phyloP scores from a whole-genome alignment of 805 yeast genomes.

The Naumovozyma castellii region DNA sequence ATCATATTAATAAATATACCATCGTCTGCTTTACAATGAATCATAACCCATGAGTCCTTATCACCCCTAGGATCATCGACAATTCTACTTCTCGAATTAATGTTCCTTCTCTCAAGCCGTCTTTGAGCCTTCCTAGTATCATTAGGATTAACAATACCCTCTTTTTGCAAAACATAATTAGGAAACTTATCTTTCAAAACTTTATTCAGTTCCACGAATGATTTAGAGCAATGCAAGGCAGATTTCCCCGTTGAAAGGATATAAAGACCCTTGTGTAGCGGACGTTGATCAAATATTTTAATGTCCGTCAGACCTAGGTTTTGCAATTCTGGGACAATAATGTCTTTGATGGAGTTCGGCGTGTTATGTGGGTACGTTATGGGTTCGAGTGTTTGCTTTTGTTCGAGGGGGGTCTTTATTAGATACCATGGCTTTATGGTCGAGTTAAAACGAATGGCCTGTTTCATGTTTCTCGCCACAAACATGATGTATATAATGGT shows the following conservation, averaged over 20 bases:
- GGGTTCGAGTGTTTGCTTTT: conserved; percentile 27
- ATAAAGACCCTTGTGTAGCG: conserved; percentile 35
- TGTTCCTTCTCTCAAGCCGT: conserved; percentile 42
- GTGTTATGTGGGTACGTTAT: conserved; percentile 54
- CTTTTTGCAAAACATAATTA: conserved; percentile 42
- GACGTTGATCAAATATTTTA: conserved; percentile 52
- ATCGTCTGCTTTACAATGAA: conserved; percentile 56
- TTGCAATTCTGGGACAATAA: conserved; percentile 35
- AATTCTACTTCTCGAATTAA: conserved; percentile 43
- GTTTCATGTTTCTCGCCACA: conserved; percentile 18
- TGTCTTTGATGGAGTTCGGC: conserved; percentile 39
- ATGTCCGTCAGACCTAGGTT: conserved; percentile 62
- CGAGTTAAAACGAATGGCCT: too few relatives aligned
- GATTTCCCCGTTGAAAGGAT: conserved; percentile 70
- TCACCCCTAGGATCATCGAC: conserved; percentile 43
- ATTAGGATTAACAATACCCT: conserved; percentile 61
- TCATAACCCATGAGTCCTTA: conserved; percentile 75
- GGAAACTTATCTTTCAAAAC: conserved; percentile 45
- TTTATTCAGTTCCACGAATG: conserved; percentile 49
- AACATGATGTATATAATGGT: too few relatives aligned
- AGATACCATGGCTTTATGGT: conserved; percentile 51
- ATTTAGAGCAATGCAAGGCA: conserved; percentile 63
- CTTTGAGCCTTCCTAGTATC: conserved; percentile 42
- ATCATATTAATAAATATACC: conserved; percentile 63
- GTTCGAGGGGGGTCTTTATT: conserved; percentile 28